Conservation (phyloP, 2,329 filamentous ascomycete genomes). For the Fusarium sacchari region DNA sequence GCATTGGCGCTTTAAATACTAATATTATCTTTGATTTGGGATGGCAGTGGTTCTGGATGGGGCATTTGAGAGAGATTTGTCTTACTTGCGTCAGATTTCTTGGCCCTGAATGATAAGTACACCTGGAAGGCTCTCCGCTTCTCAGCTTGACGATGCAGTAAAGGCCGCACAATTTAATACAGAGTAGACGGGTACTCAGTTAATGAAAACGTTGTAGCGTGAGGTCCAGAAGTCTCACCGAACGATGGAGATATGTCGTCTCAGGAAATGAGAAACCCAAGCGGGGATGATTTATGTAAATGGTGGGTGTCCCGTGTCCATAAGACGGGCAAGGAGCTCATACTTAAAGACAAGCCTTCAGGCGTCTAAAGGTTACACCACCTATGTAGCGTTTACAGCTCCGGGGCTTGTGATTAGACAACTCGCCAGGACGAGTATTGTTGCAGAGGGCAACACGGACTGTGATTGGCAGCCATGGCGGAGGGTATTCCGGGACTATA, state of each 20-base stretch:
- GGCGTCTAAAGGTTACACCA: neutral
- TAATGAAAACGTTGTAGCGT: neutral
- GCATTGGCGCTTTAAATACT: accelerated
- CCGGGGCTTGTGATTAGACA: neutral
- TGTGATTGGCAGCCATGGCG: neutral
- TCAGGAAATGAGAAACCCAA: too few species aligned
- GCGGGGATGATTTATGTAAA: neutral
- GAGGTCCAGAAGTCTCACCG: neutral
- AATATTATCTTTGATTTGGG: neutral
- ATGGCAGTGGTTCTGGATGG: neutral
- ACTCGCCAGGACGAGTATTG: neutral
- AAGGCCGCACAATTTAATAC: neutral
- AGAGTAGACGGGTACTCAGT: neutral
- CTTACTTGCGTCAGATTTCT: neutral
- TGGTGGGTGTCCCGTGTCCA: too few species aligned
- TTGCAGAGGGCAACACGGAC: neutral
- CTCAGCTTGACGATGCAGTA: neutral
- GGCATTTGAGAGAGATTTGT: neutral
- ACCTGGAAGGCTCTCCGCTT: neutral
- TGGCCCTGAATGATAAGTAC: neutral
- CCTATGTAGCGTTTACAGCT: neutral
- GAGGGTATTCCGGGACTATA: neutral
- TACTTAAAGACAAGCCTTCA: neutral
- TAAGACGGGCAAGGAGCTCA: neutral
- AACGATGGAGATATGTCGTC: neutral